Percentiles rank a stretch among this genome's conserved stretches.
Conservation (phyloP, 805 yeast genomes). For the Wickerhamomyces alni region DNA sequence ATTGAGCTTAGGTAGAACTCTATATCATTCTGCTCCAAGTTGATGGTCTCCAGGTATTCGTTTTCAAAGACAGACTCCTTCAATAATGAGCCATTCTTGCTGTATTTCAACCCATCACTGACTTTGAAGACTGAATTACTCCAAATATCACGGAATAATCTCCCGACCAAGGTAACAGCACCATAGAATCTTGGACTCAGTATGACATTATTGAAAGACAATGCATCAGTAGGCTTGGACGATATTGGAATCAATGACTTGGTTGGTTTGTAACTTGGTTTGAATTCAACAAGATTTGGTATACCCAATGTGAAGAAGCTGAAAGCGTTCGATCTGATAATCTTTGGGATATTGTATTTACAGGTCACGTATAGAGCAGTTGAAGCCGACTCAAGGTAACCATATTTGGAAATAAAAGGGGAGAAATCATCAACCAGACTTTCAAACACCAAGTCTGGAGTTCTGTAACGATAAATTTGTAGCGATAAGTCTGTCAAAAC, state of each 20-base stretch:
- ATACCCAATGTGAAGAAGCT: constrained; percentile 37
- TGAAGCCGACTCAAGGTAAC: constrained; percentile 85
- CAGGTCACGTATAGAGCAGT: constrained; percentile 82
- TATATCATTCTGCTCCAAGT: constrained; percentile 43
- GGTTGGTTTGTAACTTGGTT: constrained; percentile 30
- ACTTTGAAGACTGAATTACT: constrained; percentile 53
- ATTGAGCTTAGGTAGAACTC: constrained; percentile 70
- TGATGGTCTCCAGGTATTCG: constrained; percentile 30
- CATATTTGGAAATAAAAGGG: constrained; percentile 71
- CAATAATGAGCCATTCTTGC: constrained; percentile 26
- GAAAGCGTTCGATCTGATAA: constrained; percentile 36
- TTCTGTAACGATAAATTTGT: constrained; percentile 67
- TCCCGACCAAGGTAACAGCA: constrained; percentile 66
- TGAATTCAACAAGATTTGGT: constrained; percentile 36
- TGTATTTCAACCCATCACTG: constrained; percentile 26
- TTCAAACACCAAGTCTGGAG: constrained; percentile 75
- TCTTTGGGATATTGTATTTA: constrained; percentile 56
- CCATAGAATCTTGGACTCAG: constrained; percentile 92
- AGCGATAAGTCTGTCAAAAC: constrained; percentile 77
- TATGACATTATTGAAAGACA: constrained; percentile 66
- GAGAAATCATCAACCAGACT: constrained; percentile 63
- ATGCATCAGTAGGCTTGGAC: constrained; percentile 15
- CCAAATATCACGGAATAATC: constrained; percentile 82
- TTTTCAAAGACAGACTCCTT: constrained; percentile 32
- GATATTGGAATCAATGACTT: constrained; percentile 6